Evolutionary conservation across 2,329 filamentous ascomycete species (phyloP).

Genomic region (Claviceps paspali): DNA sequence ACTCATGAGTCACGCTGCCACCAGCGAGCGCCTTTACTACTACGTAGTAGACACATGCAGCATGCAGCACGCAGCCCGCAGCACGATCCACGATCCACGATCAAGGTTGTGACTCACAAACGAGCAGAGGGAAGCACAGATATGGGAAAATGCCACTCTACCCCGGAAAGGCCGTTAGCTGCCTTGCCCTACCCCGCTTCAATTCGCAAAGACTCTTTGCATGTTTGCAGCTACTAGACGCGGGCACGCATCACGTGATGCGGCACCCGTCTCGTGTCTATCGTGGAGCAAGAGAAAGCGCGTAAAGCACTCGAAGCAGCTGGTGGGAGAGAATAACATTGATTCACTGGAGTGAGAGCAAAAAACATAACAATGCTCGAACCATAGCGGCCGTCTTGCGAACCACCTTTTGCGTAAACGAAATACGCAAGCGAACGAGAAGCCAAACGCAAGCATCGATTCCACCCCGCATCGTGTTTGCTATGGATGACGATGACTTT

Average conservation of each 20-base stretch:
- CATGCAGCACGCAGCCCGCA: too few species aligned
- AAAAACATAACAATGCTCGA: not conserved
- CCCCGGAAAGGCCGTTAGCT: too few species aligned
- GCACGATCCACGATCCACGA: too few species aligned
- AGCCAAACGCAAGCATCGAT: not conserved
- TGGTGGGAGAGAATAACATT: not conserved
- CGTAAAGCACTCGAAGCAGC: constrained; percentile 4
- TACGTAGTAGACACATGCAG: too few species aligned
- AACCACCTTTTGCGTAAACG: not conserved
- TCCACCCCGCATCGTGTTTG: constrained; percentile 3
- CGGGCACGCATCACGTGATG: constrained; percentile 17
- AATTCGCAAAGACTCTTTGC: not conserved
- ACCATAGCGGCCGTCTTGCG: not conserved
- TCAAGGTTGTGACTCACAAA: too few species aligned
- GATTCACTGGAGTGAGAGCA: not conserved
- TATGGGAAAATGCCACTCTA: too few species aligned
- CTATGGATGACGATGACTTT: constrained; percentile 46
- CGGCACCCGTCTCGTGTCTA: constrained; percentile 16
- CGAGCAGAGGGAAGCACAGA: too few species aligned
- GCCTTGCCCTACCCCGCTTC: too few species aligned
- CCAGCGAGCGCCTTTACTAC: too few species aligned
- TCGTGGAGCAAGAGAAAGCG: not conserved
- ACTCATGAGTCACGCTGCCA: too few species aligned
- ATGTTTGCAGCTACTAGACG: not conserved
- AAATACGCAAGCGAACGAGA: not conserved